Evolutionary conservation across 2,329 filamentous ascomycete species (phyloP).

Genomic region (Colletotrichum sp.): DNA sequence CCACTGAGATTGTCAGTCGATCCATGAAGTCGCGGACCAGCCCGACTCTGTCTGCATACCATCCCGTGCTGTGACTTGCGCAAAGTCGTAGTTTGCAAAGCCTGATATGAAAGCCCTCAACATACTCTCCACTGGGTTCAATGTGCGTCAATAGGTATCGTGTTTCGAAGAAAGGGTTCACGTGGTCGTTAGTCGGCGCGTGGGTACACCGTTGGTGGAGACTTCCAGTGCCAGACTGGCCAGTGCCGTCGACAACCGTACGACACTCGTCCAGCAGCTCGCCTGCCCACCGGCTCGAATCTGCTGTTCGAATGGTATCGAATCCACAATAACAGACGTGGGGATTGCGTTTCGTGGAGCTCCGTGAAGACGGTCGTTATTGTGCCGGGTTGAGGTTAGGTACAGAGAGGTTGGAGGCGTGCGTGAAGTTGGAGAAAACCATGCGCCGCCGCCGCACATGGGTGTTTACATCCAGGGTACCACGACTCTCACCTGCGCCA

Average conservation of each 20-base stretch:
- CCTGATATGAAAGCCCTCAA: not conserved
- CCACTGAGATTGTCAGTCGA: not conserved
- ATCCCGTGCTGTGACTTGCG: not conserved
- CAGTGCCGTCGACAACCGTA: not conserved
- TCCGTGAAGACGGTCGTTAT: not conserved
- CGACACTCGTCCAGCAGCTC: not conserved
- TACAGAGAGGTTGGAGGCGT: not conserved
- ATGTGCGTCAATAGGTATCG: not conserved
- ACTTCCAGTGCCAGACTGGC: not conserved
- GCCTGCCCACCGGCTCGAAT: not conserved
- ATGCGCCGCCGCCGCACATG: conserved; percentile 2
- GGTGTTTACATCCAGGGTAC: not conserved
- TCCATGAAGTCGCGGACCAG: conserved; percentile 4
- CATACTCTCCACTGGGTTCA: not conserved
- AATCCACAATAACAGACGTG: not conserved
- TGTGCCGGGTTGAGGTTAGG: not conserved
- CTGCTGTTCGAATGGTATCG: not conserved
- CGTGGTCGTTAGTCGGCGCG: not conserved
- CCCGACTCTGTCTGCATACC: conserved; percentile 1
- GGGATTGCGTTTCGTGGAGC: not conserved
- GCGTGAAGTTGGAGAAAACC: not conserved
- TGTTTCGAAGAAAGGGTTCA: not conserved
- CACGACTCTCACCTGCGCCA: not conserved
- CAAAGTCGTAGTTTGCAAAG: not conserved
- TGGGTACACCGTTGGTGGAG: not conserved